Percentiles rank a stretch among this genome's conserved stretches.
phyloP scores from a whole-genome alignment of 2,329 filamentous ascomycete species.

The Claviceps africana region DNA sequence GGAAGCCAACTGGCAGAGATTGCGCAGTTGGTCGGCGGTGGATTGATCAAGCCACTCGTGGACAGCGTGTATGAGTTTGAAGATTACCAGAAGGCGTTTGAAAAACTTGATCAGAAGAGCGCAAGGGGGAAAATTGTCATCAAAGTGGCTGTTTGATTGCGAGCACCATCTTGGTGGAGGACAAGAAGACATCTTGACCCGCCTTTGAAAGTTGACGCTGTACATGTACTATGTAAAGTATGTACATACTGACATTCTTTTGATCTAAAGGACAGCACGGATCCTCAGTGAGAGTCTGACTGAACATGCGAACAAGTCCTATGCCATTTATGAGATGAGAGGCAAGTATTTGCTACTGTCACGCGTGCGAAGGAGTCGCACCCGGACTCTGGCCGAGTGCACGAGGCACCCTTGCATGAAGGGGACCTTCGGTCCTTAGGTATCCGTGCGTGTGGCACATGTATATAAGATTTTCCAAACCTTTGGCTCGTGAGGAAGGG shows the following conservation, averaged over 20 bases:
- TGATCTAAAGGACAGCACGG: too few species aligned
- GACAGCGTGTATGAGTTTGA: constrained; percentile 26
- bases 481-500: too few species aligned
- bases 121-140: constrained; percentile 27
- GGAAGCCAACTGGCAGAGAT: constrained; percentile 22
- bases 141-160: constrained; percentile 11
- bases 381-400: too few species aligned
- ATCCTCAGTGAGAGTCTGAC: not conserved
- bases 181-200: not conserved
- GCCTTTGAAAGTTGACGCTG: not conserved
- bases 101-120: constrained; percentile 20
- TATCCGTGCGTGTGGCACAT: too few species aligned
- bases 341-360: too few species aligned
- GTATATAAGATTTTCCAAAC: too few species aligned
- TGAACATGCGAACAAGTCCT: too few species aligned
- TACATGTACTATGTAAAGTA: not conserved
- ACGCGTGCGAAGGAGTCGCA: too few species aligned
- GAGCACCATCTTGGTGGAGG: not conserved
- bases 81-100: constrained; percentile 24
- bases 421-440: too few species aligned
- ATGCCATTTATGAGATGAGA: too few species aligned
- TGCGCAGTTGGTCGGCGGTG: constrained; percentile 18
- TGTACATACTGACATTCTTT: too few species aligned
- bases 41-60: constrained; percentile 19
- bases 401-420: too few species aligned